Base-by-base conservation (phyloP, 257 asterid genomes). In the Capsicum baccatum region DNA sequence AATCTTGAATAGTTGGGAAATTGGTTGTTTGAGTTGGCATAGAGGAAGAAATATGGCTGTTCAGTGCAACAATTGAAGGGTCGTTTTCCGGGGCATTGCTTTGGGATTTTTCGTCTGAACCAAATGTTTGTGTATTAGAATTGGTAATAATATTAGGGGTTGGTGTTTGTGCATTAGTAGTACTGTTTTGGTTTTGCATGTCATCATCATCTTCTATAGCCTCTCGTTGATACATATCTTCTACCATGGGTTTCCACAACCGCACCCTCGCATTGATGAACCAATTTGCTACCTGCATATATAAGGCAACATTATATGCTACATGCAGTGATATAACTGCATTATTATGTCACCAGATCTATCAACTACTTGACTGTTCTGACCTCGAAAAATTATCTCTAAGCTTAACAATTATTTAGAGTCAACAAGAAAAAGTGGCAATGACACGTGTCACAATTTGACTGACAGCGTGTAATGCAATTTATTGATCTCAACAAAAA, bases 161-260 rank as follows among this genome's bases (percentile, higher is more conserved):
- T 63, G 97, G 91, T 87, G 92, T 94, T 83, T 96, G 97, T 88
- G 93, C 92, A 83, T 64, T 69, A 85, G 2, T 69, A 85, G 2
- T 69, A 88, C 86, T 84, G 91, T 84, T 86, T 81, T 88, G 94
- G 87, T 73, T 73, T 48, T 13, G 47, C 64, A 87, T 89, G 84
- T 62, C 55, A 67, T 78, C 86, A 8, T 73, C 88, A 9, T 79
- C 87, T 26, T 94, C 98, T 67, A 91, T 93, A 89, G 94, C 90
- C 73, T 97, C 99, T 89, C 94, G 96, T 69, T 94, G 96, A 88
- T 97, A 97, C 98, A 97, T 97, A 58, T 94, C 99, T 87, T 97
- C 99, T 60, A 97, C 97, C 99, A 97, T 95, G 87, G 99, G 99
- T 90, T 97, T 97, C 99, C 99, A 97, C 91, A 97, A 90, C 37